Conservation (phyloP, 768 basidiomycete species). For the Boletus rufocinnamomeus region DNA sequence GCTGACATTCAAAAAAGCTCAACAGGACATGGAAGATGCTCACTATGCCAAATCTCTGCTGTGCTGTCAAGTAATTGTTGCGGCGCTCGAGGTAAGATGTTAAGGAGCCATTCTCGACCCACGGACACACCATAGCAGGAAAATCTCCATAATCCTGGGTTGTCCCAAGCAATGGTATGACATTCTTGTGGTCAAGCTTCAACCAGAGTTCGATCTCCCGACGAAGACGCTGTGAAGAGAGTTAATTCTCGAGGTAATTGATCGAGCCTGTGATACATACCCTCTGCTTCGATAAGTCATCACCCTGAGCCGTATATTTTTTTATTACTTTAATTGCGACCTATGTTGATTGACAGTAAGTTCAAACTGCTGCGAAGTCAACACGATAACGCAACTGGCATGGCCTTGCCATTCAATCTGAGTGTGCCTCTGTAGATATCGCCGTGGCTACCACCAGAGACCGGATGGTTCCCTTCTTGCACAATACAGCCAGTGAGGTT, state of each 20-base stretch:
- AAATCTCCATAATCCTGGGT: constrained; percentile 32
- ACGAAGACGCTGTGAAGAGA: constrained; percentile 19
- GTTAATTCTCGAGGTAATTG: background rate
- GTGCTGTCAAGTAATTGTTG: constrained; percentile 14
- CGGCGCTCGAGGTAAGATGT: constrained; percentile 23
- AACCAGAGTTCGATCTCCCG: constrained; percentile 36
- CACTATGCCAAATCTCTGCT: constrained; percentile 20
- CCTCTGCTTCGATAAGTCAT: constrained; percentile 18
- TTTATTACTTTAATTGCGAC: constrained; percentile 32
- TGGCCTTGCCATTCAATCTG: constrained; percentile 11
- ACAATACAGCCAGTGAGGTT: constrained; percentile 20
- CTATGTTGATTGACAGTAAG: constrained; percentile 5
- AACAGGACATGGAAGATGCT: background rate
- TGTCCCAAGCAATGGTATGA: constrained; percentile 34
- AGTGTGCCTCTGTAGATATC: constrained; percentile 25
- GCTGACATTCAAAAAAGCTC: background rate
- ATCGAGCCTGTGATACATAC: background rate
- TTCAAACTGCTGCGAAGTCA: background rate
- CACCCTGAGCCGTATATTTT: constrained; percentile 17
- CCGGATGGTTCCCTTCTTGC: constrained; percentile 13
- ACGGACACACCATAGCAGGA: constrained; percentile 37
- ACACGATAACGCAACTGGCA: constrained; percentile 9
- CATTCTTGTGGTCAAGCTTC: constrained; percentile 31
- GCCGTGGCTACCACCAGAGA: constrained; percentile 23
- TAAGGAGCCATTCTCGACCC: constrained; percentile 34